Base-by-base conservation (phyloP, 2,329 filamentous ascomycete species). In the Verticillium albo-atrum region DNA sequence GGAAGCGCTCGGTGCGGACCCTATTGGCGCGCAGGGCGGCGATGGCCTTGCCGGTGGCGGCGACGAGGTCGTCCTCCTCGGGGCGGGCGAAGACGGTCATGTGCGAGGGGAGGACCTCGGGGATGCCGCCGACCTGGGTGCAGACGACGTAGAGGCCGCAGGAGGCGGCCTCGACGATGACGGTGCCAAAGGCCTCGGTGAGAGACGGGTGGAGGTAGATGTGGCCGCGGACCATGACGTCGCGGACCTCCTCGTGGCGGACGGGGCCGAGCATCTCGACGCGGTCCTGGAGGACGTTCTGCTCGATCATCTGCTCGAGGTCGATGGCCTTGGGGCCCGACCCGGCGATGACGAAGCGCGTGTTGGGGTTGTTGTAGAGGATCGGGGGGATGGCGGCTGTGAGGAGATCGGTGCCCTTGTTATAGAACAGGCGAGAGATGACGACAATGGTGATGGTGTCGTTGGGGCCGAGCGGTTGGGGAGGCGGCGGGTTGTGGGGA, bases 31-130 rank as follows among this genome's bases (percentile, higher is more conserved):
- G 88, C 59, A 99, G 82, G 30, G 91, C 89, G 0, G 88, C 89
- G 62, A 99, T 98, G 20, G 96, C 95, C 65, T 89, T 89, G 20
- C 91, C 90, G 0, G 96, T 97, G 3, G 94, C 95, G 50, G 87
- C 82, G 0, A 99, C 94, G 12, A 99, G 79, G 69, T 98, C 94
- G 71, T 98, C 93, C 71, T 98, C 95, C 69, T 99, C 95, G 0
- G 95, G 95, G 67, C 95, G 94, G 25, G 96, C 94, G 71, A 98
- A 99, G 0, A 93, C 91, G 0, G 95, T 98, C 95, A 99, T 99
- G 73, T 98, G 92, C 7, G 88, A 89, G 0, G 95, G 95, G 3
- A 99, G 82, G 1, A 99, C 96, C 74, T 99, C 95, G 3, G 95
- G 95, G 61, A 99, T 98, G 34, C 95, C 95, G 55, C 95, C 95